phyloP scores from a whole-genome alignment of 169 alveolate genomes.

The Plasmodium blacklocki region DNA sequence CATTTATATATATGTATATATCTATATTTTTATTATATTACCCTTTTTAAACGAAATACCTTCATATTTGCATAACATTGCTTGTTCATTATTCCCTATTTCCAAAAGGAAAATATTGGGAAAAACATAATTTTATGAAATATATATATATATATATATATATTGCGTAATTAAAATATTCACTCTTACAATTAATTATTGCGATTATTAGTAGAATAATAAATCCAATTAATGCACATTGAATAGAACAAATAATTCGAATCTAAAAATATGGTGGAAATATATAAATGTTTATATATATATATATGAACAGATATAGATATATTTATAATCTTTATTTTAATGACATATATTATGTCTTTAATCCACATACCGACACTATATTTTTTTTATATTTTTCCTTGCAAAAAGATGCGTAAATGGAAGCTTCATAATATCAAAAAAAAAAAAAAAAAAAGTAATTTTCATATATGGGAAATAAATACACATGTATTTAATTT shows the following conservation, averaged over 20 bases:
- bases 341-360: neutral
- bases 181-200: slow-evolving; percentile 21
- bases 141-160: neutral
- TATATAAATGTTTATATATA: too few species aligned
- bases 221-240: slow-evolving; percentile 55
- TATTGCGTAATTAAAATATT: neutral
- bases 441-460: neutral
- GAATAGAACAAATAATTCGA: slow-evolving; percentile 66
- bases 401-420: slow-evolving; percentile 67
- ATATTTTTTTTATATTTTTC: slow-evolving; percentile 51
- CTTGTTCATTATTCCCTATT: slow-evolving; percentile 24
- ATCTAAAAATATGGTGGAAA: slow-evolving; percentile 10
- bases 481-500: neutral
- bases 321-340: neutral
- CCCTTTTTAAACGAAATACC: slow-evolving; percentile 66
- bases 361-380: slow-evolving; percentile 19
- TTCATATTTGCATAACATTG: slow-evolving; percentile 33
- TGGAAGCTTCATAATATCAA: slow-evolving; percentile 27
- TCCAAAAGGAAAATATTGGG: neutral
- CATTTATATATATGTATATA: neutral
- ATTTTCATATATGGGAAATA: neutral
- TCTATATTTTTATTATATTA: slow-evolving; percentile 3
- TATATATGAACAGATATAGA: too few species aligned
- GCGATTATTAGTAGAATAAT: slow-evolving; percentile 30
- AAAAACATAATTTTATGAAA: neutral